Percentiles rank a stretch among this genome's conserved stretches.
phyloP scores from a whole-genome alignment of 495 filamentous ascomycete genomes.

The Ascodesmis nigricans region DNA sequence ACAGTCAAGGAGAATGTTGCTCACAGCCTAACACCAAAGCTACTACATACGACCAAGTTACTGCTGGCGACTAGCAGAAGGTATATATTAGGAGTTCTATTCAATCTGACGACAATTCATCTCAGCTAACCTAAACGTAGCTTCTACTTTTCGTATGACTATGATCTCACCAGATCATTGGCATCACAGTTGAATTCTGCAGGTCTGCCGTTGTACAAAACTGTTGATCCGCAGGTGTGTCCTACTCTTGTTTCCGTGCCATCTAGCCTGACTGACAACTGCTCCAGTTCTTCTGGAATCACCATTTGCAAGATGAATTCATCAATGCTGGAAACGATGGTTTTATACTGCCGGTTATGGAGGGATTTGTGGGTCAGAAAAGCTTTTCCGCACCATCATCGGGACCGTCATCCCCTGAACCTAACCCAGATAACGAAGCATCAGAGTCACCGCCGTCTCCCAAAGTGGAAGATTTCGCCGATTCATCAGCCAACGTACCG shows the following conservation, averaged over 20 bases:
- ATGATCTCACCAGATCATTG: constrained; percentile 53
- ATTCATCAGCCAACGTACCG: no score
- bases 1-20: constrained; percentile 21
- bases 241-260: neutral
- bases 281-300: constrained; percentile 73
- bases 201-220: constrained; percentile 39
- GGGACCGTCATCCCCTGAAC: constrained; percentile 9
- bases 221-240: constrained; percentile 50
- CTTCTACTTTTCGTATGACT: constrained; percentile 85
- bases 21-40: constrained; percentile 49
- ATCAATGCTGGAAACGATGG: constrained; percentile 41
- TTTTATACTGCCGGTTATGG: constrained; percentile 64
- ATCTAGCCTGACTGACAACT: constrained; percentile 15
- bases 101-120: no score
- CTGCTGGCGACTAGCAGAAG: constrained; percentile 51
- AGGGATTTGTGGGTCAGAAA: constrained; percentile 83
- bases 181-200: constrained; percentile 2
- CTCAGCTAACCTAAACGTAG: no score
- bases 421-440: constrained; percentile 11
- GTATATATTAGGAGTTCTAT: no score
- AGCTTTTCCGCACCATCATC: constrained; percentile 42
- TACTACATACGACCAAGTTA: constrained; percentile 60
- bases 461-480: constrained; percentile 13
- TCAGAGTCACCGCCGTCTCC: constrained; percentile 11
- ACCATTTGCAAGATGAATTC: constrained; percentile 48